Evolutionary conservation across 2,329 filamentous ascomycete genomes (phyloP), one percentile per base, ranked within the genome.

Genomic region (Phoma sp.): DNA sequence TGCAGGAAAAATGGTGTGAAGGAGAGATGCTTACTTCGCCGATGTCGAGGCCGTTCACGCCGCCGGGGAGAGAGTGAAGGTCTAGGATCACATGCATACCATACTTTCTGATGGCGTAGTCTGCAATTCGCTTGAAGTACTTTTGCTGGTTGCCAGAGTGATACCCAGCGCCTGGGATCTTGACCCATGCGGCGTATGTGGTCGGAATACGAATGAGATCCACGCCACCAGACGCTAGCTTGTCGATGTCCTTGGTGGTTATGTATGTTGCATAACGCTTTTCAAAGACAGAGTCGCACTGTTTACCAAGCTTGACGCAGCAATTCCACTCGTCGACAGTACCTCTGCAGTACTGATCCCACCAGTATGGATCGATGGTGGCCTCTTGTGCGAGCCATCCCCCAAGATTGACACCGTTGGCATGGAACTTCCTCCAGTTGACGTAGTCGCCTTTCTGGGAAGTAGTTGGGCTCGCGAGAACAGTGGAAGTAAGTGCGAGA

Each of bases 51-150:
- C 51, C 51, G 51, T 76, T 76, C 37, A 75, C 70, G 57, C 70
- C 63, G 21, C 72, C 62, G 17, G 66, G 60, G 7, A 70, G 62
- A 10, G 68, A 66, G 57, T 75, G 73, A 7, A 75, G 55, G 15
- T 67, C 72, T n/a, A 75, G 56, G 23, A 75, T 63, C 40, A 75
- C 57, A 49, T 76, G 72, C 72, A 75, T 75, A 37, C 60, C 63
- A 52, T 74, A 71, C 21, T 64, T 71, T 7, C 59, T 52, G 40
- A 76, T 76, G 29, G 74, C 74, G 45, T 76, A 77, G 7, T 65
- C 61, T 7, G 71, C 60, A 30, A 76, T 71, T 1, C 47, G 61
- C 33, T 61, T 60, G n/a, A 77, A 59, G 53, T 67, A 64, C 14
- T 54, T 42, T 6, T 53, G 39, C 50, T 77, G 74, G 21, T 69